Percentiles rank a stretch among this genome's conserved stretches.
These are phyloP conservation scores for Didymella lethalis DNA, from an alignment of 2,329 filamentous ascomycete genomes.

Conservation along the genomic window DNA sequence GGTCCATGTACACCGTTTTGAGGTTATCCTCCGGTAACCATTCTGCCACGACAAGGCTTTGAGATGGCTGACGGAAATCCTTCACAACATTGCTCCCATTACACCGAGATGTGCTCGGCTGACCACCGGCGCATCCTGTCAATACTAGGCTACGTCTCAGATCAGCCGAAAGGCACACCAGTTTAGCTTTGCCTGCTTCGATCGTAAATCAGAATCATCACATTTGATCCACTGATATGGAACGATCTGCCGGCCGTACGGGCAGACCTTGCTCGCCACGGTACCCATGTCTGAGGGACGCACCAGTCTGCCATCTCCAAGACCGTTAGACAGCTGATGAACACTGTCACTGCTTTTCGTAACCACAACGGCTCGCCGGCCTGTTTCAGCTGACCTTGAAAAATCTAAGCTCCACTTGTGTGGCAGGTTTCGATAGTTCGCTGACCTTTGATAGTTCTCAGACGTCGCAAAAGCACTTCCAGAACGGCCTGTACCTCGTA, in stretches of 20 bases:
- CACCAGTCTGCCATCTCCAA: conserved; percentile 16
- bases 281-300: conserved; percentile 22
- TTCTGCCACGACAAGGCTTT: conserved; percentile 43
- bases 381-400: conserved; percentile 28
- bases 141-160: conserved; percentile 43
- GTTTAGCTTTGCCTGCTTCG: conserved; percentile 25
- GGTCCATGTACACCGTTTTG: conserved; percentile 42
- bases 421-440: conserved; percentile 23
- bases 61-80: conserved; percentile 48
- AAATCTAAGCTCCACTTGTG: conserved; percentile 27
- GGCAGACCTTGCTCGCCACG: conserved; percentile 26
- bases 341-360: conserved; percentile 12
- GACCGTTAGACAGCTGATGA: conserved; percentile 8
- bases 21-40: conserved; percentile 42
- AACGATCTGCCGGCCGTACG: conserved; percentile 35
- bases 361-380: conserved; percentile 20
- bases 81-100: conserved; percentile 35
- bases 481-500: conserved; percentile 20
- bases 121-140: conserved; percentile 36
- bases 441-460: conserved; percentile 15
- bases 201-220: conserved; percentile 12
- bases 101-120: conserved; percentile 39
- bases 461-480: conserved; percentile 24
- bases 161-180: conserved; percentile 45
- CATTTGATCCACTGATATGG: conserved; percentile 20